phyloP scores from a whole-genome alignment of 352 stramenopile species.

The Plasmopara viticola region DNA sequence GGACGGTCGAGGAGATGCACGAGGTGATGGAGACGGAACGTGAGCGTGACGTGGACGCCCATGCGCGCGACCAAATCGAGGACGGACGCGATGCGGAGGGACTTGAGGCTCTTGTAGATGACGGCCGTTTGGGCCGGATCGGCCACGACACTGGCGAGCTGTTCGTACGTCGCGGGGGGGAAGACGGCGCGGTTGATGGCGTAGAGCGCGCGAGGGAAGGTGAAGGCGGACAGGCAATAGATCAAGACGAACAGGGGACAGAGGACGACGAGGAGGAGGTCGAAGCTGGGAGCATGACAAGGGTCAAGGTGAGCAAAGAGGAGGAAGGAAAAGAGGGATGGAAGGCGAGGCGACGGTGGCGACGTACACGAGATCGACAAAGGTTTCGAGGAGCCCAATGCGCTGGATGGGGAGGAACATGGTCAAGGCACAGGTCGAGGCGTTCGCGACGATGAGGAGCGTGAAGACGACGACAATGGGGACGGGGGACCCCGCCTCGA shows the following conservation, averaged over 20 bases:
- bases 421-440: conserved; percentile 4
- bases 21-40: conserved; percentile 14
- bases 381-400: conserved; percentile 8
- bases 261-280: conserved; percentile 25
- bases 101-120: conserved; percentile 27
- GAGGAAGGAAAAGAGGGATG: too few species aligned
- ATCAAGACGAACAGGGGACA: conserved; percentile 30
- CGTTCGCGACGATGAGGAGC: conserved; percentile 15
- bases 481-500: conserved; percentile 15
- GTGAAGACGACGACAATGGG: conserved; percentile 19
- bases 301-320: background rate
- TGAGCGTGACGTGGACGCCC: conserved; percentile 20
- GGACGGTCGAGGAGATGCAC: conserved; percentile 8
- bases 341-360: too few species aligned
- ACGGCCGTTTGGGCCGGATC: conserved; percentile 22
- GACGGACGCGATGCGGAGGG: conserved; percentile 21
- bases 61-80: conserved; percentile 25
- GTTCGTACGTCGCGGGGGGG: conserved; percentile 24
- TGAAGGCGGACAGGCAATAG: conserved; percentile 30
- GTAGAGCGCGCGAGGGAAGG: conserved; percentile 22
- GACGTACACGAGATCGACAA: conserved; percentile 10
- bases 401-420: conserved; percentile 18
- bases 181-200: conserved; percentile 33
- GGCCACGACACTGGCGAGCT: conserved; percentile 17
- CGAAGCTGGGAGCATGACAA: conserved; percentile 17